phyloP scores from a whole-genome alignment of 208 protist species.

The Crithidia expoeki region DNA sequence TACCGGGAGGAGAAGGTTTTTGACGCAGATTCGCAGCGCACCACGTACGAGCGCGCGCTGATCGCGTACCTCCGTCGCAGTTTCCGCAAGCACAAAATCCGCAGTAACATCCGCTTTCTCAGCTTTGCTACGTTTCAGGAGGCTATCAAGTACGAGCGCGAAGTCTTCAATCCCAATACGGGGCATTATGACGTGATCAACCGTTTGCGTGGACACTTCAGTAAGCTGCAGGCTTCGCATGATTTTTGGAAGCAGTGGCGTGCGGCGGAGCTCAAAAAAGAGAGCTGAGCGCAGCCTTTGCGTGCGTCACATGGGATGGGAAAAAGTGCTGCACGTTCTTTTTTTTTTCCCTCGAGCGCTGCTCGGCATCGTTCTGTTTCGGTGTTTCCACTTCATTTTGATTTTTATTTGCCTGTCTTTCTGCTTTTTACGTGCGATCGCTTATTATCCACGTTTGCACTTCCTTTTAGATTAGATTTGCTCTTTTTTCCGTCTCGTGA shows the following conservation, averaged over 20 bases:
- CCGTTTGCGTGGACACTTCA: conserved; percentile 61
- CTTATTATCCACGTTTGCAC: too few relatives aligned
- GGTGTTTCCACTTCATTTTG: neutral
- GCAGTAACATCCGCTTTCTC: conserved; percentile 49
- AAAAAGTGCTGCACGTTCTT: too few relatives aligned
- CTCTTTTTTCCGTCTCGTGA: neutral
- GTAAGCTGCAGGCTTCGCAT: conserved; percentile 29
- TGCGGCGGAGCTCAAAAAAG: conserved; percentile 4
- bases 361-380: neutral
- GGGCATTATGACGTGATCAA: conserved; percentile 74
- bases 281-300: neutral
- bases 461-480: neutral
- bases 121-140: conserved; percentile 47
- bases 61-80: conserved; percentile 54
- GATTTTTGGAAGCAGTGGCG: conserved; percentile 30
- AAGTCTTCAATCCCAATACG: conserved; percentile 67
- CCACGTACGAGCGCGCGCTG: conserved; percentile 34
- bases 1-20: conserved; percentile 60
- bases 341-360: too few relatives aligned
- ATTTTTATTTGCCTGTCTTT: neutral
- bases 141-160: conserved; percentile 53
- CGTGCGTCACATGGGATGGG: too few relatives aligned
- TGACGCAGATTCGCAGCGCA: conserved; percentile 41
- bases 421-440: neutral
- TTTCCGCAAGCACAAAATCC: conserved; percentile 55